Percentiles rank a stretch among this genome's conserved stretches.
Evolutionary conservation across 805 yeast genomes (phyloP).

Genomic region (Clavispora fructus): DNA sequence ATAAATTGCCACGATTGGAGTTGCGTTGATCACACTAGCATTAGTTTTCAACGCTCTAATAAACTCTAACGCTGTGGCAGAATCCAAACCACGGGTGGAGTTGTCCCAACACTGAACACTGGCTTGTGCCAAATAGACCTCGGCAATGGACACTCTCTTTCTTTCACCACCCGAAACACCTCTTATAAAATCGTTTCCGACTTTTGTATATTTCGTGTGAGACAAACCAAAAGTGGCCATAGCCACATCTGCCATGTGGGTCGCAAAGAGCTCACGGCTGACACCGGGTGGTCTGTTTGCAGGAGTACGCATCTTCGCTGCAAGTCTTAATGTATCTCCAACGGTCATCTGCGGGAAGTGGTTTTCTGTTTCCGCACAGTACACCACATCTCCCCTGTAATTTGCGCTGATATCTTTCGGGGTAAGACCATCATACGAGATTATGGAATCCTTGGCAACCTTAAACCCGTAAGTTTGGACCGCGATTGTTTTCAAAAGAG

Average conservation of each 20-base stretch:
- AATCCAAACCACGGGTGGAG: constrained; percentile 80
- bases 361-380: constrained; percentile 50
- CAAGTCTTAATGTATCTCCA: constrained; percentile 52
- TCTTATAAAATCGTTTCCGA: constrained; percentile 57
- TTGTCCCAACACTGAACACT: constrained; percentile 71
- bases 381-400: constrained; percentile 35
- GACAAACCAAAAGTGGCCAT: constrained; percentile 56
- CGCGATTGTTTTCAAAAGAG: constrained; percentile 35
- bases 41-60: constrained; percentile 59
- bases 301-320: constrained; percentile 46
- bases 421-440: constrained; percentile 31
- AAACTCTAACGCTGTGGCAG: constrained; percentile 78
- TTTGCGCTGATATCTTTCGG: constrained; percentile 23
- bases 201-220: constrained; percentile 56
- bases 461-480: constrained; percentile 34
- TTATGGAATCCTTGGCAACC: constrained; percentile 25
- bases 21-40: constrained; percentile 46
- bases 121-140: constrained; percentile 63
- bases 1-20: constrained; percentile 58
- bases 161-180: constrained; percentile 87
- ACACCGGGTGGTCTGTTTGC: constrained; percentile 29
- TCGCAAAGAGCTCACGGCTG: constrained; percentile 32
- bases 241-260: constrained; percentile 48
- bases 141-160: constrained; percentile 79
- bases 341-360: constrained; percentile 56